phyloP scores from a whole-genome alignment of 495 filamentous ascomycete species.

The Aspergillus incahuasiensis region DNA sequence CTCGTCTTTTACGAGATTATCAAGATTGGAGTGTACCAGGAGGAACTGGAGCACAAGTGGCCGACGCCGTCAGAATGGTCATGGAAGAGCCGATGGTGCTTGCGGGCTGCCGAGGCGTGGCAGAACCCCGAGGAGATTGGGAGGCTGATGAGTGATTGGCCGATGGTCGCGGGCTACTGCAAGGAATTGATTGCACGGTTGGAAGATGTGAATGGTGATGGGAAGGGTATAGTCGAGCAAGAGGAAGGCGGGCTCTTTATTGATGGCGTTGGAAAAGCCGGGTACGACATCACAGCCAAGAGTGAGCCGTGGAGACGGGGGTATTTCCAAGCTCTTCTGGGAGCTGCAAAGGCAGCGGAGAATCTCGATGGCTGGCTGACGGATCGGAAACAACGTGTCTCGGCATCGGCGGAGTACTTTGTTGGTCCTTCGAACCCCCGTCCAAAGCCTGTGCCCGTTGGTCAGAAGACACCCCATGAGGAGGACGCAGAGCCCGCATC shows the following conservation, averaged over 20 bases:
- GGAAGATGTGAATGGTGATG: conserved; percentile 63
- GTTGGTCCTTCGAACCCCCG: conserved; percentile 78
- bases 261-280: conserved; percentile 51
- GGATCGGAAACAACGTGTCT: conserved; percentile 59
- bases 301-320: conserved; percentile 76
- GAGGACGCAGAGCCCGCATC: conserved; percentile 64
- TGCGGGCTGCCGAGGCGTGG: conserved; percentile 52
- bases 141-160: conserved; percentile 59
- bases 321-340: conserved; percentile 76
- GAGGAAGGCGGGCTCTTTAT: conserved; percentile 53
- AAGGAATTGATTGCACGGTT: conserved; percentile 53
- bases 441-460: conserved; percentile 64
- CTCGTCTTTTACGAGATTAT: conserved; percentile 48
- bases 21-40: conserved; percentile 57
- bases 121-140: conserved; percentile 50
- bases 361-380: conserved; percentile 70
- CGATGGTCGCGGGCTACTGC: conserved; percentile 50
- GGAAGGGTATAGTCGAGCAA: conserved; percentile 54
- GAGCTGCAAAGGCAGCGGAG: conserved; percentile 69
- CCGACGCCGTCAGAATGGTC: conserved; percentile 74
- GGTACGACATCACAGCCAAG: conserved; percentile 67
- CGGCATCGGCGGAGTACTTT: conserved; percentile 65
- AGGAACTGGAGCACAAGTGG: conserved; percentile 66
- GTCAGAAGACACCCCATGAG: conserved; percentile 57
- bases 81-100: conserved; percentile 54